Conservation (phyloP, 2,329 filamentous ascomycete genomes). For the Aspergillus bombycis region DNA sequence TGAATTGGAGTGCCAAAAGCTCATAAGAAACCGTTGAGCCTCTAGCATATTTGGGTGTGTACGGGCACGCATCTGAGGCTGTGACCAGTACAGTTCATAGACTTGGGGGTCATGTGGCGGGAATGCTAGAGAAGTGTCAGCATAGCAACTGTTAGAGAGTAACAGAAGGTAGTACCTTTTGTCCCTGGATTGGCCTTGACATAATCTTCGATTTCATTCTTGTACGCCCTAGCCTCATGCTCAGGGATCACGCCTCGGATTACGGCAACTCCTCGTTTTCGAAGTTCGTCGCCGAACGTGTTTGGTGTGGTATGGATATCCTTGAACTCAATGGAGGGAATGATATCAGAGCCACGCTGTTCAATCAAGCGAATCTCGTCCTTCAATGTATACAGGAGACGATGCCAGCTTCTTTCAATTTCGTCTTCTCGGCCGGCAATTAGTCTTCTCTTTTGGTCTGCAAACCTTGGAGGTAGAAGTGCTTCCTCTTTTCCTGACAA, state of each 20-base stretch:
- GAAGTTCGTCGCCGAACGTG: neutral
- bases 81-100: conserved; percentile 19
- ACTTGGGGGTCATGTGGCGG: neutral
- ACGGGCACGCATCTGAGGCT: conserved; percentile 15
- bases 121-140: neutral
- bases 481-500: conserved; percentile 14
- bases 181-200: neutral
- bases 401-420: neutral
- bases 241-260: neutral
- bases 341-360: neutral
- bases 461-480: conserved; percentile 12
- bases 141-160: neutral
- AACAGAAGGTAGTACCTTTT: neutral
- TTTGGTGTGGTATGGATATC: neutral
- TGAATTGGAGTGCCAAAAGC: neutral
- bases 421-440: neutral
- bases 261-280: neutral
- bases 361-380: neutral
- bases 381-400: neutral
- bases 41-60: conserved; percentile 20
- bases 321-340: neutral
- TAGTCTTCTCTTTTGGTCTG: neutral
- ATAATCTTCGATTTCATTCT: neutral
- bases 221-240: neutral
- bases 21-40: conserved; percentile 9